These are phyloP conservation scores for Lithocarpus polystachyus DNA, from an alignment of 306 rosid species.

Conservation along the genomic window DNA sequence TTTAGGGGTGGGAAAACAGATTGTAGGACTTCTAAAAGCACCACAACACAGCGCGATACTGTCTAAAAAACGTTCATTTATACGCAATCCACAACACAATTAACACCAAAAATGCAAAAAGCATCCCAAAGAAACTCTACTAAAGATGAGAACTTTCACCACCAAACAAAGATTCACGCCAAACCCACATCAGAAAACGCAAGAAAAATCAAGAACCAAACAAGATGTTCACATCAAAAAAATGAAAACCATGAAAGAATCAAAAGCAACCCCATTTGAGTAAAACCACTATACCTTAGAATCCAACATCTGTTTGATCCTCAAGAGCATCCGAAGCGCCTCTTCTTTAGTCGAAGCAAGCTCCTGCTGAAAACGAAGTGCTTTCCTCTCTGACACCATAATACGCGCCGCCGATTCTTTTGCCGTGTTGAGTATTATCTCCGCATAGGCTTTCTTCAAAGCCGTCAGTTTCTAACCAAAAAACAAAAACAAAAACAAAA, in stretches of 20 bases:
- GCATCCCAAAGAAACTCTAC: conserved; percentile 10
- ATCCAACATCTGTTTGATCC: conserved; percentile 74
- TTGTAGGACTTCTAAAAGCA: not conserved
- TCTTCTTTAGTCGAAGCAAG: conserved; percentile 55
- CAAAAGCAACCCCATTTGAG: conserved; percentile 20
- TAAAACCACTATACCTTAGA: conserved; percentile 48
- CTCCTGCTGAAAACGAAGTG: conserved; percentile 54
- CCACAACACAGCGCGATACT: not conserved
- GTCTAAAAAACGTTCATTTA: not conserved
- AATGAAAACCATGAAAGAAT: not conserved
- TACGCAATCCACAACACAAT: conserved; percentile 13
- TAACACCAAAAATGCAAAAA: conserved; percentile 8
- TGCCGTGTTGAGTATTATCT: conserved; percentile 73
- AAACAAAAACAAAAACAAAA: not conserved
- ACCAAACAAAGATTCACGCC: conserved; percentile 16
- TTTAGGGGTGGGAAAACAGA: not conserved
- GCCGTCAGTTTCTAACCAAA: conserved; percentile 73
- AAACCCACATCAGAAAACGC: conserved; percentile 29
- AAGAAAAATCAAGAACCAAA: conserved; percentile 6
- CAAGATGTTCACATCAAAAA: conserved; percentile 13
- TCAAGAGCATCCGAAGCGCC: conserved; percentile 67
- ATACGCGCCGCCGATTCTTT: conserved; percentile 83
- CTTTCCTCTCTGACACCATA: conserved; percentile 66
- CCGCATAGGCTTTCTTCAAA: conserved; percentile 81
- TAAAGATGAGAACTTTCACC: conserved; percentile 17